These are phyloP conservation scores for Curvularia sp. DNA, from an alignment of 2,329 filamentous ascomycete genomes.

Conservation along the genomic window DNA sequence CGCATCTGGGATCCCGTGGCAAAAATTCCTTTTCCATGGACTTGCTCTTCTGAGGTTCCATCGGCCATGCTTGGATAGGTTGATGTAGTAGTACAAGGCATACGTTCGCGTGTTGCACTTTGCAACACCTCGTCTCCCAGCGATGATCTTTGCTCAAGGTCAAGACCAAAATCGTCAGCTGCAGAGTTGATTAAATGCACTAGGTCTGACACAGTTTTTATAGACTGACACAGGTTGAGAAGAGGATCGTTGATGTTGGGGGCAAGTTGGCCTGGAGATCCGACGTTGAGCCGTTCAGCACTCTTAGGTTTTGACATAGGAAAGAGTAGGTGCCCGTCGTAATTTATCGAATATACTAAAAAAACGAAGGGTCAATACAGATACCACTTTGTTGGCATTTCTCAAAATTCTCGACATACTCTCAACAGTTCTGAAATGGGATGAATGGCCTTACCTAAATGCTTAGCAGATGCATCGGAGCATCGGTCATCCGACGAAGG, in stretches of 20 bases:
- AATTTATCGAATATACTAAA: constrained; percentile 1
- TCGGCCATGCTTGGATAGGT: not conserved
- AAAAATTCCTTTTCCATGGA: constrained; percentile 2
- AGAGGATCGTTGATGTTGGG: constrained; percentile 45
- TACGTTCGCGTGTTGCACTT: constrained; percentile 30
- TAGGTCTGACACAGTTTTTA: constrained; percentile 46
- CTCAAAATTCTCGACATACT: constrained; percentile 25
- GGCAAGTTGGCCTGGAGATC: constrained; percentile 30
- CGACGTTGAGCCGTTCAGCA: constrained; percentile 38
- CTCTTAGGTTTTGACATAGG: constrained; percentile 27
- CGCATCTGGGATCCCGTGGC: constrained; percentile 30
- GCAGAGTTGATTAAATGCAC: constrained; percentile 47
- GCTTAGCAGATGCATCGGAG: constrained; percentile 39
- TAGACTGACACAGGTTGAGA: constrained; percentile 25
- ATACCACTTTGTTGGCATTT: constrained; percentile 14
- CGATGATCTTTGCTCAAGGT: constrained; percentile 35
- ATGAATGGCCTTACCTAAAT: constrained; percentile 47
- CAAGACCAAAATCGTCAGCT: constrained; percentile 46
- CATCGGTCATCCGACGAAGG: constrained; percentile 29
- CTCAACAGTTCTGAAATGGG: constrained; percentile 22
- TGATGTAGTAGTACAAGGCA: constrained; percentile 13
- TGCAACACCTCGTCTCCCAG: constrained; percentile 31
- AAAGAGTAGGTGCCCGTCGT: constrained; percentile 19
- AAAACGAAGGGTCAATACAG: constrained; percentile 7
- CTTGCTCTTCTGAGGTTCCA: constrained; percentile 10